phyloP scores from a whole-genome alignment of 2,329 filamentous ascomycete species.

The Hymenoscyphus scutula region DNA sequence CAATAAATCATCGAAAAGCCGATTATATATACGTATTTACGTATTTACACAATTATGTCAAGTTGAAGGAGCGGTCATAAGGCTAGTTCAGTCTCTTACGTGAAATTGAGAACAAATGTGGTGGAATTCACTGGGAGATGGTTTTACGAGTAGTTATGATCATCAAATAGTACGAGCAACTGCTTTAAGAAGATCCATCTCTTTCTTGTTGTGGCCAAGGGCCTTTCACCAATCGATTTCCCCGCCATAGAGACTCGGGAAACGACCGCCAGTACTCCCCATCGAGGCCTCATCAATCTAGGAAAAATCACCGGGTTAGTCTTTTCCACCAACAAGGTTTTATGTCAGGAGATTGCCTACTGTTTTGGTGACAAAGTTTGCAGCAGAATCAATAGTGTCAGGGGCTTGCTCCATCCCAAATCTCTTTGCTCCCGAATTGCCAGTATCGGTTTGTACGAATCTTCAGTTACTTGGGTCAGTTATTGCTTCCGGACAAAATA shows the following conservation, averaged over 20 bases:
- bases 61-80: no score
- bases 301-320: not conserved
- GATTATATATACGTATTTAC: no score
- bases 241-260: not conserved
- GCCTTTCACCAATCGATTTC: not conserved
- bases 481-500: no score
- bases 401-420: constrained; percentile 23
- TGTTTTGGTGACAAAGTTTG: not conserved
- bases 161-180: no score
- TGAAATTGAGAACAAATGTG: no score
- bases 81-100: no score
- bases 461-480: not conserved
- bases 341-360: not conserved
- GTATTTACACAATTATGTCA: no score
- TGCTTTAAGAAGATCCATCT: no score
- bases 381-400: not conserved
- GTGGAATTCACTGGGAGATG: no score
- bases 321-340: not conserved
- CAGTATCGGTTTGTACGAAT: constrained; percentile 35
- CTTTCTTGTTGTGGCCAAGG: no score
- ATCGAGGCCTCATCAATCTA: not conserved
- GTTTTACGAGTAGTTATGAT: no score
- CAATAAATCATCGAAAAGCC: no score
- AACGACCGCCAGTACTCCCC: not conserved
- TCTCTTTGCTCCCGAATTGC: constrained; percentile 18